Conservation (phyloP, 2,329 filamentous ascomycete species). For the Aspergillus quadricinctus region DNA sequence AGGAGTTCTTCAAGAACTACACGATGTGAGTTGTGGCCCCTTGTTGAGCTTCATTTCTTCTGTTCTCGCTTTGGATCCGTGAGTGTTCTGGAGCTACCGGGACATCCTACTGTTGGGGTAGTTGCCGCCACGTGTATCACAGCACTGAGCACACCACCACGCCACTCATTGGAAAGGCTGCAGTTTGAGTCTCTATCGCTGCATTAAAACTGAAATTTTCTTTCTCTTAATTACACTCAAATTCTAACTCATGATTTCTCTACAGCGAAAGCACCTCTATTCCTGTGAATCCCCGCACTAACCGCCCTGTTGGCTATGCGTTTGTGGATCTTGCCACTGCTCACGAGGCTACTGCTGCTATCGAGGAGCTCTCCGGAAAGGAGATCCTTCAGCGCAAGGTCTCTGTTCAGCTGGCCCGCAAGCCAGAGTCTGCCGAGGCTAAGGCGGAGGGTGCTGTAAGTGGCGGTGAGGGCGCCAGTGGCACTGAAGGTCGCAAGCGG, state of each 20-base stretch:
- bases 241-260: constrained; percentile 32
- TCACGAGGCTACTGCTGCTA: constrained; percentile 90
- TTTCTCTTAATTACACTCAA: constrained; percentile 2
- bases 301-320: constrained; percentile 95
- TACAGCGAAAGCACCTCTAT: constrained; percentile 95
- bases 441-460: constrained; percentile 67
- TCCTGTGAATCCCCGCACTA: constrained; percentile 98
- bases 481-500: constrained; percentile 60
- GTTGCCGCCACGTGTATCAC: constrained; percentile 3
- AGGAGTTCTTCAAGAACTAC: constrained; percentile 99
- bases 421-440: constrained; percentile 81
- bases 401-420: constrained; percentile 96
- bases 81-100: not conserved
- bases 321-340: constrained; percentile 97
- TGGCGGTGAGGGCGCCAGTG: constrained; percentile 67
- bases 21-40: constrained; percentile 73
- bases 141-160: not conserved
- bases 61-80: not conserved
- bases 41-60: not conserved
- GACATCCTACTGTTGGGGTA: not conserved
- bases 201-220: not conserved
- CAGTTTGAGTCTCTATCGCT: not conserved
- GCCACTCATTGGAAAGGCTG: not conserved
- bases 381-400: constrained; percentile 98
- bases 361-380: constrained; percentile 91